These are phyloP conservation scores for Helenozyma rhizophorensis DNA, from an alignment of 805 yeast species.

Conservation along the genomic window DNA sequence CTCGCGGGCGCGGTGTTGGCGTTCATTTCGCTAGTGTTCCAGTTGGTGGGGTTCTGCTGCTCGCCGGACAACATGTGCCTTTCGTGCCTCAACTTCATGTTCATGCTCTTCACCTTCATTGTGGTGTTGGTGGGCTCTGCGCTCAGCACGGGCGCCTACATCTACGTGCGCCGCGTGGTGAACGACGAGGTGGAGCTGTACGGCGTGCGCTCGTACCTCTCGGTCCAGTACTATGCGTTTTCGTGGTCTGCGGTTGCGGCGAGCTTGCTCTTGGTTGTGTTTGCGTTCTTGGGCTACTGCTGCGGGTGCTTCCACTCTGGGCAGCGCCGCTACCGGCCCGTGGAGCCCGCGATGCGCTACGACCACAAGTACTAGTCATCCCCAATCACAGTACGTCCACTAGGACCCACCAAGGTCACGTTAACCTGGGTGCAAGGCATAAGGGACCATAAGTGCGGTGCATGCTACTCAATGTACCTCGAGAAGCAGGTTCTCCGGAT, in stretches of 20 bases:
- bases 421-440: no score
- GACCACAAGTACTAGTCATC: constrained; percentile 13
- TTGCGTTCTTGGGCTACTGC: constrained; percentile 38
- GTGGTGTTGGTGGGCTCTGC: constrained; percentile 45
- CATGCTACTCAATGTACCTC: no score
- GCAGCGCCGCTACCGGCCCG: neutral
- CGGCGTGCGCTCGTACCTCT: constrained; percentile 54
- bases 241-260: constrained; percentile 63
- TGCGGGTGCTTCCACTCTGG: constrained; percentile 35
- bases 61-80: constrained; percentile 42
- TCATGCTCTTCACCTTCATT: constrained; percentile 43
- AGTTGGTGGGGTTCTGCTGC: constrained; percentile 35
- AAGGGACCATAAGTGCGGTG: no score
- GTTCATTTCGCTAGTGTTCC: constrained; percentile 49
- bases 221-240: constrained; percentile 50
- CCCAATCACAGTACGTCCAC: no score
- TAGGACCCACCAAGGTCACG: no score
- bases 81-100: constrained; percentile 41
- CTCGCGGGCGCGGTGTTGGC: constrained; percentile 27
- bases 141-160: constrained; percentile 60
- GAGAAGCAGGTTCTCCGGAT: no score
- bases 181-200: constrained; percentile 42
- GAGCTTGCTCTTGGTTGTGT: constrained; percentile 24
- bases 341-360: constrained; percentile 22
- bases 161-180: constrained; percentile 46